Conservation (phyloP, 768 basidiomycete genomes). For the Phanerodontia chrysosporium region DNA sequence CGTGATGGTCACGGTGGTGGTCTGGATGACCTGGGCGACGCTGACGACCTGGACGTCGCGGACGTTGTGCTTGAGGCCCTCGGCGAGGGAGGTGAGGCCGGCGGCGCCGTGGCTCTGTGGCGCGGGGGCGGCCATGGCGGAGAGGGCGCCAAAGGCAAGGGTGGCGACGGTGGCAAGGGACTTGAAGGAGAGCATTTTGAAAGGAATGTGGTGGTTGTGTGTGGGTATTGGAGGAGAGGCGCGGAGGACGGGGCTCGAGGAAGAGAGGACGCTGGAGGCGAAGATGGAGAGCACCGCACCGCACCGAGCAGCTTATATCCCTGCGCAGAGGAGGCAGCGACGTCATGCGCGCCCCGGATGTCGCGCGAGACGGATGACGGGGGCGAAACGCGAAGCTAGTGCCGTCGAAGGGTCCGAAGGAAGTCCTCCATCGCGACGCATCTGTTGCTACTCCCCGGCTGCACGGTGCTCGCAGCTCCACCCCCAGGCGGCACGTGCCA, state of each 20-base stretch:
- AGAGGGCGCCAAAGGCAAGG: constrained; percentile 25
- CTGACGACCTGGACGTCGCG: neutral
- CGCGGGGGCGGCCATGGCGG: constrained; percentile 8
- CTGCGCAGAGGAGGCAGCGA: neutral
- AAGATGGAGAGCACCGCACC: no score
- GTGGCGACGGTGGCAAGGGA: constrained; percentile 18
- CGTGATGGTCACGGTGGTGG: constrained; percentile 13
- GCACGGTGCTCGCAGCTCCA: neutral
- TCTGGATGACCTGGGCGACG: constrained; percentile 25
- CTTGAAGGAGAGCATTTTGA: constrained; percentile 33
- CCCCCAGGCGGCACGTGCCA: neutral
- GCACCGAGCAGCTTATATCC: neutral
- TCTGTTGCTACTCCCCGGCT: neutral
- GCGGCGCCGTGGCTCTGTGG: neutral
- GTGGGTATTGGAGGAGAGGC: constrained; percentile 6
- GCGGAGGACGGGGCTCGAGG: neutral
- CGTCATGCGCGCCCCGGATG: neutral
- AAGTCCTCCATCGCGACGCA: neutral
- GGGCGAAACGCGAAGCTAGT: neutral
- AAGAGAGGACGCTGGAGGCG: neutral
- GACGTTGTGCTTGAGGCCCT: neutral
- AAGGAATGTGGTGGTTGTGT: constrained; percentile 6
- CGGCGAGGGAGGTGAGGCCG: constrained; percentile 1
- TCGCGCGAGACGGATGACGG: neutral
- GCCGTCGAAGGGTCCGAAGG: neutral